These are phyloP conservation scores for Flaveria robusta DNA, from an alignment of 129 eudicot species.

Conservation along the genomic window DNA sequence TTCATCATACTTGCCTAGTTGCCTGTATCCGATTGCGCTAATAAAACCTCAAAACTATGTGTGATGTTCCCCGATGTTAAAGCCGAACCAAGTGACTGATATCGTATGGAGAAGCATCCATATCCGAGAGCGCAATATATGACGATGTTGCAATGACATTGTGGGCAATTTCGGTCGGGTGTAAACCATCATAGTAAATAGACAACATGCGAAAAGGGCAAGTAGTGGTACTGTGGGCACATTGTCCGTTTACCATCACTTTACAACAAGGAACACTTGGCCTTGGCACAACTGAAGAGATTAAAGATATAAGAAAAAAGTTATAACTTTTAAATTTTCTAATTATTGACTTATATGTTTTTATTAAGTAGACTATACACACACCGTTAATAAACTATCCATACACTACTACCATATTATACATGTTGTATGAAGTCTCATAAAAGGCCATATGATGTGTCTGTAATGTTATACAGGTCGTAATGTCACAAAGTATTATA, in stretches of 20 bases:
- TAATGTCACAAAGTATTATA: no score
- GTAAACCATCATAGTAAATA: conserved; percentile 34
- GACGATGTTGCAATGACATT: conserved; percentile 7
- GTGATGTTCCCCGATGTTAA: neutral
- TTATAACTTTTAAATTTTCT: neutral
- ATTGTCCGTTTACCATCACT: conserved; percentile 30
- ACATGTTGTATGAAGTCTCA: no score
- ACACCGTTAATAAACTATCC: no score
- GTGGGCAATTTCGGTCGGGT: conserved; percentile 24
- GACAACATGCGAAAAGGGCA: conserved; percentile 25
- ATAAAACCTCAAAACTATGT: neutral
- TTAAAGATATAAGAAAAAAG: neutral
- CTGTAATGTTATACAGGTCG: no score
- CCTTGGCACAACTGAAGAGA: conserved; percentile 15
- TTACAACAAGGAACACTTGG: conserved; percentile 34
- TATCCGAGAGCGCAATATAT: neutral
- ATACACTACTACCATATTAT: no score
- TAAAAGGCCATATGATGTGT: no score
- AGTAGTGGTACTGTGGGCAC: conserved; percentile 16
- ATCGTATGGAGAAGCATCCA: conserved; percentile 28
- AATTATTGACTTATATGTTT: neutral
- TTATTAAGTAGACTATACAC: no score
- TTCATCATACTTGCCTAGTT: neutral
- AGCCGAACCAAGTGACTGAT: conserved; percentile 23
- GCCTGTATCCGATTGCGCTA: neutral